A percentile compares a stretch with the other conserved stretches of the same genome.
phyloP scores from a whole-genome alignment of 139 green algal species.

The Picochlorum sp. region DNA sequence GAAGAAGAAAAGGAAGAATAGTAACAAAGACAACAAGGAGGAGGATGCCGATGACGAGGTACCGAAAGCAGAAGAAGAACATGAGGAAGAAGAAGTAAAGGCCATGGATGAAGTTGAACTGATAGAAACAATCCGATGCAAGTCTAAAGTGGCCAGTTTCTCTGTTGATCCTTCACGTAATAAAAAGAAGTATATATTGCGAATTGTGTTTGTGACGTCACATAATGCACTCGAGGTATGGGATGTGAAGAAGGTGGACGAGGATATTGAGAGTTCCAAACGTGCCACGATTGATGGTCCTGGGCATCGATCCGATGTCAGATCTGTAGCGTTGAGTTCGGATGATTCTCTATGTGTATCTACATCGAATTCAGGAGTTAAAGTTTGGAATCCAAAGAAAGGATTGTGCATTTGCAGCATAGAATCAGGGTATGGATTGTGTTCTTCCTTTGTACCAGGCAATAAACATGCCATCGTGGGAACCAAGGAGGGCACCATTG shows the following conservation, averaged over 20 bases:
- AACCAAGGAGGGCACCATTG: constrained; percentile 75
- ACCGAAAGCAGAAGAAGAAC: constrained; percentile 9
- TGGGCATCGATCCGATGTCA: constrained; percentile 83
- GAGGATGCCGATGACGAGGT: constrained; percentile 17
- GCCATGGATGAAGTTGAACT: constrained; percentile 65
- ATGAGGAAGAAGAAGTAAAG: constrained; percentile 15
- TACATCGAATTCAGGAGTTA: constrained; percentile 51
- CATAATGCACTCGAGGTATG: constrained; percentile 82
- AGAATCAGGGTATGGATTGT: constrained; percentile 78
- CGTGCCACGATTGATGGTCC: constrained; percentile 40
- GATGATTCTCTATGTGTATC: constrained; percentile 77
- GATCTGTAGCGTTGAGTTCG: constrained; percentile 62
- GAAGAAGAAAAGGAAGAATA: constrained; percentile 28
- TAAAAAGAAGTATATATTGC: constrained; percentile 15
- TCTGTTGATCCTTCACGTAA: constrained; percentile 21
- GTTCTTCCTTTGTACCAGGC: constrained; percentile 74
- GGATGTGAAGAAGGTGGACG: constrained; percentile 20
- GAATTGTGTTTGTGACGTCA: constrained; percentile 58
- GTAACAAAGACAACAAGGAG: neutral
- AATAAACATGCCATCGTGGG: constrained; percentile 76
- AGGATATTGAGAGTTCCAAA: neutral
- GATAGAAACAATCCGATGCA: constrained; percentile 41
- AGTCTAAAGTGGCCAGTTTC: constrained; percentile 49
- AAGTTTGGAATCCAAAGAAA: constrained; percentile 80
- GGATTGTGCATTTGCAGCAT: constrained; percentile 75